Base-by-base conservation (phyloP, 495 filamentous ascomycete species). In the Penicillium daleae region DNA sequence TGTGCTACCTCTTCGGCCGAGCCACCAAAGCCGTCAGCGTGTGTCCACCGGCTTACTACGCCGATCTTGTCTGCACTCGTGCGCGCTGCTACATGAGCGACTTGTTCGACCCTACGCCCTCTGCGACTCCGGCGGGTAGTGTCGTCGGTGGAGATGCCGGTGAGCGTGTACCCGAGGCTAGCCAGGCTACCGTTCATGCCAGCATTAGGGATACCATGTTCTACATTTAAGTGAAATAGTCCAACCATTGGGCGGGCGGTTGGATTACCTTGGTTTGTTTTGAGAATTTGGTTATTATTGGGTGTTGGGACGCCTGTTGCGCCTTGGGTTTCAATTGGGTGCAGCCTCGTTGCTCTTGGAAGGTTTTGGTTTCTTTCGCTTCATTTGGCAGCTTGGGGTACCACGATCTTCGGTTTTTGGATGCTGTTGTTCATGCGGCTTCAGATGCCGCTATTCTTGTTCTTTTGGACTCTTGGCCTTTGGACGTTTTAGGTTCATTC, bases 11-110 rank as follows among this genome's bases (percentile, higher is more conserved):
- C 6, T 95, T 88, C 59, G 90, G 89, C 2, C 87, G 92, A 8
- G 91, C 92, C 0, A 94, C 92, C 2, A 92, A 88, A 72, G 87
- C 89, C 1, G 90, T 95, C 42, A 89, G 86, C 61, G 83, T 93
- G 33, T 92, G 89, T 57, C 91, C 92, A 7, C 91, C 91, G 0
- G 91, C 90, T 3, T 93, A 92, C 75, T 93, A 93, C 66, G 91
- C 92, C 1, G 91, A 96, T 72, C 74, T 92, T 15, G 85, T 90
- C 4, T 92, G 89, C 60, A 86, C 86, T 31, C 81, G 91, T 2
- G 87, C 89, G 0, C 78, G 90, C 7, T 83, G 85, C 56, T 91
- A 92, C 69, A 74, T 91, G 31, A 74, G 78, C 6, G 81, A 84
- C 44, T 59, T 85, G 8, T 89, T 88, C 57, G 75, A 75, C 50